Conservation (phyloP, 2,329 filamentous ascomycete species). For the Monosporascus sp. region DNA sequence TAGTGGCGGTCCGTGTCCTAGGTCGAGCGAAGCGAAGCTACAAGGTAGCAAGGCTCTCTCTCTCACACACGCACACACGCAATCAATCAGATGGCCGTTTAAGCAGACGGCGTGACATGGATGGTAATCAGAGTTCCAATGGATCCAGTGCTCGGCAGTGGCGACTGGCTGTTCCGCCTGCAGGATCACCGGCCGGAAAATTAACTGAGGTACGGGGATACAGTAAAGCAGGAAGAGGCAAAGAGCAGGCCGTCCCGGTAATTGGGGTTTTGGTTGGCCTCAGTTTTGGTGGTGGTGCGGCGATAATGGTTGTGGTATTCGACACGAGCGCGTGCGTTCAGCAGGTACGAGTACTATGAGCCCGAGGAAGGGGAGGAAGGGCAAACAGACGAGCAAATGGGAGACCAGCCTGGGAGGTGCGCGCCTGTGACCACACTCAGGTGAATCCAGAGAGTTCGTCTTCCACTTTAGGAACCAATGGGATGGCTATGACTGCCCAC, state of each 20-base stretch:
- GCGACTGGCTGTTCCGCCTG: background rate
- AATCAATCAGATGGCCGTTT: background rate
- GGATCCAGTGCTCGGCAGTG: background rate
- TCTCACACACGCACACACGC: too few species aligned
- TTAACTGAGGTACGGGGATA: background rate
- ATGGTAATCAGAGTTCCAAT: background rate
- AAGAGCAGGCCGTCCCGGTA: background rate
- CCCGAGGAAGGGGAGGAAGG: background rate
- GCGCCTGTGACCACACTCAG: background rate
- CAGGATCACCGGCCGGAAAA: background rate
- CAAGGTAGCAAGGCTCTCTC: background rate
- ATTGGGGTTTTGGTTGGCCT: background rate
- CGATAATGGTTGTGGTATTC: too few species aligned
- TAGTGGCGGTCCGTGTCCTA: background rate
- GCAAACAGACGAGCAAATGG: background rate
- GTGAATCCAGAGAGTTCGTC: slow-evolving; percentile 7
- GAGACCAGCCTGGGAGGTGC: background rate
- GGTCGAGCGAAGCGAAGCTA: background rate
- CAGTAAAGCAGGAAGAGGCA: background rate
- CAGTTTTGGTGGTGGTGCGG: background rate
- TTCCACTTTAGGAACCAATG: slow-evolving; percentile 19
- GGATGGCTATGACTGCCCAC: slow-evolving; percentile 17
- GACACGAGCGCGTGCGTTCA: background rate
- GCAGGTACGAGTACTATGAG: background rate
- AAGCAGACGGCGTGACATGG: background rate